phyloP scores from a whole-genome alignment of 768 basidiomycete genomes.

The Trametes coccinea region DNA sequence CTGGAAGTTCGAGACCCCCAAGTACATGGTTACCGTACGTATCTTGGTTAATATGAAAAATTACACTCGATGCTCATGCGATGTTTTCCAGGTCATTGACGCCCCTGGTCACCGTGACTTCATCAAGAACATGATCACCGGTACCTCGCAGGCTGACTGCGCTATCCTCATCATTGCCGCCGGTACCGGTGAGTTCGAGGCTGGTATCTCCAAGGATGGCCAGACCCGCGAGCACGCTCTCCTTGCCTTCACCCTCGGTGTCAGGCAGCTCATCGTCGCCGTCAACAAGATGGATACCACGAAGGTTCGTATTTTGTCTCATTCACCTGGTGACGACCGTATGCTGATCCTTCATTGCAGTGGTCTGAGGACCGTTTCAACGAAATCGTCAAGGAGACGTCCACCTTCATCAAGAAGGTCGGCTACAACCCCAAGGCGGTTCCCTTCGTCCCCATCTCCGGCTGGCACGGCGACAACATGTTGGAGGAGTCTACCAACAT shows the following conservation, averaged over 20 bases:
- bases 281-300: slow-evolving; percentile 99
- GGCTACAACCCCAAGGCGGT: slow-evolving; percentile 99
- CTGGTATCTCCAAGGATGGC: slow-evolving; percentile 99
- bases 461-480: slow-evolving; percentile 99
- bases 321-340: not conserved
- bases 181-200: slow-evolving; percentile 99
- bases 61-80: not conserved
- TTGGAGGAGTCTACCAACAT: slow-evolving; percentile 98
- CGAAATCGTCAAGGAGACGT: slow-evolving; percentile 98
- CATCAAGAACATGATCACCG: slow-evolving; percentile 99
- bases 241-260: slow-evolving; percentile 99
- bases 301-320: slow-evolving; percentile 55
- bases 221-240: slow-evolving; percentile 99
- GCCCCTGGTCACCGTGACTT: slow-evolving; percentile 99
- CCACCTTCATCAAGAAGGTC: slow-evolving; percentile 99
- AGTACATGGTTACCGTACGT: slow-evolving; percentile 88
- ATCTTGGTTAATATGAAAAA: not conserved
- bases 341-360: slow-evolving; percentile 40
- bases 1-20: slow-evolving; percentile 99
- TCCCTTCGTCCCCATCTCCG: slow-evolving; percentile 99
- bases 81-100: slow-evolving; percentile 79
- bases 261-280: slow-evolving; percentile 98
- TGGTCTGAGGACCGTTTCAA: slow-evolving; percentile 99
- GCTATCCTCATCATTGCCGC: slow-evolving; percentile 99
- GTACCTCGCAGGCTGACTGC: slow-evolving; percentile 99